Evolutionary conservation across 78 protist species (phyloP), one percentile per base, ranked within the genome.

Genomic region (Cavenderia fasciculata): DNA sequence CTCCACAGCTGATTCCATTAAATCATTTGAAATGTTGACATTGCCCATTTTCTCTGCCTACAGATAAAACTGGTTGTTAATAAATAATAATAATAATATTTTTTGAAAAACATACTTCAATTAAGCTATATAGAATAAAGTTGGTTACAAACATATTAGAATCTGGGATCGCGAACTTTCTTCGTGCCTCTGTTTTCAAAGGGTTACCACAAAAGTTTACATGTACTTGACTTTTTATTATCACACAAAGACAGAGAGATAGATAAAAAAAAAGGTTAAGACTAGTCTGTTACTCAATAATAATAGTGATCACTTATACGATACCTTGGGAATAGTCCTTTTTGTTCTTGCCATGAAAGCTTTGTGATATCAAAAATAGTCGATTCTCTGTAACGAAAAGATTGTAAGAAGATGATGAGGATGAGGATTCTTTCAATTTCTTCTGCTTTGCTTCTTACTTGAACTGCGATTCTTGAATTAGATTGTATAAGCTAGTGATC

Each of bases 171-270:
- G 7, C 38, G 33, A 76, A 43, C 0, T 33, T 21, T 62, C 63
- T 59, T 63, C 86, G 59, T 4, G 47, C 29, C 21, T 76, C 61
- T 1, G 86, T 76, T 34, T 43, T 76, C 5, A 19, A 38, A 47
- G 59, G 74, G 62, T 76, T 29, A 47, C 86, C 86, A 31, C 0
- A 0, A 62, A 76, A 76, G 66, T 76, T 76, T 19, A 76, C 4
- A 19, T 62, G 57, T 47, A 76, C 18, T 44, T 33, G 62, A 5
- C 47, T 27, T 18, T 21, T n/a, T n/a, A n/a, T n/a, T n/a, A n/a
- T n/a, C n/a, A n/a, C n/a, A n/a, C n/a, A n/a, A n/a, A n/a, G n/a
- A n/a, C n/a, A n/a, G n/a, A n/a, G n/a, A n/a, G n/a, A n/a, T n/a
- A n/a, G n/a, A n/a, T n/a, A n/a, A n/a, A n/a, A n/a, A n/a, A n/a